Conservation (phyloP, 192 early-diverging fungal genomes). For the Coemansia sp. region DNA sequence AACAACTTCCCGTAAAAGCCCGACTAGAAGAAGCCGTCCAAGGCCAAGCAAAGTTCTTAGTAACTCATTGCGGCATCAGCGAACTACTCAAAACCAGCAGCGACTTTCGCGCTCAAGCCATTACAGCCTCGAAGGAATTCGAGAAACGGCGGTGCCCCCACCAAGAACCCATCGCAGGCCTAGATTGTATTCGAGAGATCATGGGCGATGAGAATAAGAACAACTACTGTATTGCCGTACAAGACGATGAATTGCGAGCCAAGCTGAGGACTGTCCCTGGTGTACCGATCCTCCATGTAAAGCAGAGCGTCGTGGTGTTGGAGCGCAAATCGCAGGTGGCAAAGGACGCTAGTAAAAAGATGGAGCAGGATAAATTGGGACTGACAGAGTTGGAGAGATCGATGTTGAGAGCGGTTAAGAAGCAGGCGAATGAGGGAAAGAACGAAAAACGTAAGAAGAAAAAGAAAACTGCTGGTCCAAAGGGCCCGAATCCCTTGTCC, state of each 20-base stretch:
- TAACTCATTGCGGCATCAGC: slow-evolving; percentile 74
- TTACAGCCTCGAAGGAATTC: slow-evolving; percentile 62
- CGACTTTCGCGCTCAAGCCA: slow-evolving; percentile 62
- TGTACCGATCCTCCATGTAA: slow-evolving; percentile 85
- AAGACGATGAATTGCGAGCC: slow-evolving; percentile 67
- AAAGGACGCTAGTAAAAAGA: slow-evolving; percentile 38
- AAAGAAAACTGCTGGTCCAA: slow-evolving; percentile 62
- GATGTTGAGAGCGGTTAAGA: slow-evolving; percentile 58
- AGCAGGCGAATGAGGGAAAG: slow-evolving; percentile 37
- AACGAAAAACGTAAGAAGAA: slow-evolving; percentile 53
- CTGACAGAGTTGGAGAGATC: slow-evolving; percentile 57
- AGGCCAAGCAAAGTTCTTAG: slow-evolving; percentile 64
- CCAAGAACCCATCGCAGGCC: slow-evolving; percentile 57
- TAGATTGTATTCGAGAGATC: slow-evolving; percentile 73
- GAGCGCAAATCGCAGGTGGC: slow-evolving; percentile 70
- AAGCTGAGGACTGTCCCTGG: slow-evolving; percentile 71
- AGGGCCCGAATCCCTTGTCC: slow-evolving; percentile 85
- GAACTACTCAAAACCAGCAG: slow-evolving; percentile 66
- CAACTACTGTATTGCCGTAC: slow-evolving; percentile 85
- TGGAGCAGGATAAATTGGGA: slow-evolving; percentile 53
- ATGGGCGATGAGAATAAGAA: slow-evolving; percentile 75
- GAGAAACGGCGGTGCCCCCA: slow-evolving; percentile 85
- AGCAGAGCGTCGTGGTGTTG: slow-evolving; percentile 72
- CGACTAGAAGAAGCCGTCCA: slow-evolving; percentile 65
- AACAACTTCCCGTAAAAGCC: slow-evolving; percentile 65